phyloP scores from a whole-genome alignment of 257 asterid species.

The Salvia hispanica region DNA sequence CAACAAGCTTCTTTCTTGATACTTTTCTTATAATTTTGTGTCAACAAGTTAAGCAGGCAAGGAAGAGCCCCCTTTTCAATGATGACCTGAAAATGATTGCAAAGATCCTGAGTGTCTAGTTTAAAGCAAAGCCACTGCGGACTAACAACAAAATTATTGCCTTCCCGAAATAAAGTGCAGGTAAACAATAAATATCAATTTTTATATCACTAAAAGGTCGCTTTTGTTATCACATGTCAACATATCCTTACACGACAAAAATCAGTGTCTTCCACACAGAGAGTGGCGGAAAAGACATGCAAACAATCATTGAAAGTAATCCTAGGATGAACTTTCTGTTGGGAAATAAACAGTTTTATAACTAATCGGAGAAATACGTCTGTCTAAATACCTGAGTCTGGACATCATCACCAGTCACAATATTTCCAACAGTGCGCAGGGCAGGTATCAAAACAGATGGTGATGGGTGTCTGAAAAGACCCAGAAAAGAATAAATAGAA shows the following conservation, averaged over 20 bases:
- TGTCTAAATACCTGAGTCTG: slow-evolving; percentile 53
- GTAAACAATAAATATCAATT: not conserved
- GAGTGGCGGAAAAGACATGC: not conserved
- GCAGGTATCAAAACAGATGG: slow-evolving; percentile 60
- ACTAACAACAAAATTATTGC: not conserved
- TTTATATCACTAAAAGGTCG: not conserved
- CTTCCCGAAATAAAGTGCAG: not conserved
- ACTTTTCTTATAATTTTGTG: slow-evolving; percentile 53
- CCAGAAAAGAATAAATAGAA: not conserved
- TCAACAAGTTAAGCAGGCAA: slow-evolving; percentile 48
- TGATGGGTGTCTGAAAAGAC: slow-evolving; percentile 46
- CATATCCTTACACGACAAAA: not conserved
- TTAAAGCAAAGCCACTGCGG: not conserved
- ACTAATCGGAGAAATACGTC: slow-evolving; percentile 11
- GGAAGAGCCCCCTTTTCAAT: slow-evolving; percentile 52
- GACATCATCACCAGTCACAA: slow-evolving; percentile 54
- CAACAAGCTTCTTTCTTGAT: slow-evolving; percentile 60
- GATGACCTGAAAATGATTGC: slow-evolving; percentile 41
- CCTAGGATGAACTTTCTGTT: not conserved
- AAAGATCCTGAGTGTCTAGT: not conserved
- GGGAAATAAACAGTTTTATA: not conserved
- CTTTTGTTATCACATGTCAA: not conserved
- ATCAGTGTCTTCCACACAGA: not conserved
- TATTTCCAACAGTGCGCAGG: slow-evolving; percentile 54
- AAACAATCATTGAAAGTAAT: not conserved